A percentile compares a stretch with the other conserved stretches of the same genome.
Evolutionary conservation across 2,329 filamentous ascomycete genomes (phyloP).

Genomic region (Tolypocladium pustulatum): DNA sequence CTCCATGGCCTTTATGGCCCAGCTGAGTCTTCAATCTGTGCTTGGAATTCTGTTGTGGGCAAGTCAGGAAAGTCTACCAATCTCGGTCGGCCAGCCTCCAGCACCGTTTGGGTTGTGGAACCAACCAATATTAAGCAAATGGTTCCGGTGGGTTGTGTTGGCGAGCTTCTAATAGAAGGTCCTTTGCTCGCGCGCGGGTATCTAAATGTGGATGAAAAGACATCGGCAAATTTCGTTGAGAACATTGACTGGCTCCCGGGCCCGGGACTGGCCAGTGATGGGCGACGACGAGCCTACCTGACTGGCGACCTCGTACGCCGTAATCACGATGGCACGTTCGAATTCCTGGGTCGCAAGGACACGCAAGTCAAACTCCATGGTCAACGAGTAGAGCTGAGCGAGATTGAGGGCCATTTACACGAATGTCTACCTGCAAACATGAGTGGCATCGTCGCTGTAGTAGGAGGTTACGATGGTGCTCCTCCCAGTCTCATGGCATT

Average conservation of each 20-base stretch:
- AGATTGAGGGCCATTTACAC: neutral
- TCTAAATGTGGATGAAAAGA: neutral
- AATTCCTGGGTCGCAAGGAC: slow-evolving; percentile 12
- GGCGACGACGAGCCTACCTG: neutral
- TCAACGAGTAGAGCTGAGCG: slow-evolving; percentile 7
- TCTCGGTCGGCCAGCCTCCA: neutral
- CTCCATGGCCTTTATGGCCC: neutral
- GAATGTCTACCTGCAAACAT: neutral
- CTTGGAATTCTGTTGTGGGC: neutral
- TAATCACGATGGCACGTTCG: slow-evolving; percentile 11
- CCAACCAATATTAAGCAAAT: neutral
- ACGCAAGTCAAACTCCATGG: slow-evolving; percentile 16
- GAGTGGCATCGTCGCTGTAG: neutral
- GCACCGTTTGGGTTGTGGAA: neutral
- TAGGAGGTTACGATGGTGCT: neutral
- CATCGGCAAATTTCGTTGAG: neutral
- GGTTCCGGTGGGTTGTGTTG: neutral
- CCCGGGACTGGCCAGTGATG: neutral
- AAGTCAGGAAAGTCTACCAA: neutral
- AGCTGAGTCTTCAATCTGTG: neutral
- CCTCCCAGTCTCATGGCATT: neutral
- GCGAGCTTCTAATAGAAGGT: neutral
- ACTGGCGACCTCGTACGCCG: slow-evolving; percentile 17
- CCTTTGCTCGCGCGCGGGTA: neutral
- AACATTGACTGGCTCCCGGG: neutral